Base-by-base conservation (phyloP, 1,139 yeast genomes). In the Taphrina betulina region DNA sequence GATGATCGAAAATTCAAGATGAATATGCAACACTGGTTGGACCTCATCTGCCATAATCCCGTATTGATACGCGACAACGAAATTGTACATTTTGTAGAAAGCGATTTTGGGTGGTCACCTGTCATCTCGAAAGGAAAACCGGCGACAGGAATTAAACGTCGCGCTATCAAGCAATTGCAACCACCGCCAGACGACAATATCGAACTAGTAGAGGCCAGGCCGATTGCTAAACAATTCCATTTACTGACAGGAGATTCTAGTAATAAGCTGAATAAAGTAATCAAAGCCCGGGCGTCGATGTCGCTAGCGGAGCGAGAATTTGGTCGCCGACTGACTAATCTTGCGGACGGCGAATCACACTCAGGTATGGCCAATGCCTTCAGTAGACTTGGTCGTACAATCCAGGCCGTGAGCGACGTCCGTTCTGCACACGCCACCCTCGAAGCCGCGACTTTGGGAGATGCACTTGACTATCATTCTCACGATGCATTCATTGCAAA, bases 101-200 rank as follows among this genome's bases (percentile, higher is more conserved):
- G 86, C 63, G 96, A 90, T 68, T 87, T 85, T 66, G 90, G 88
- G 5, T 75, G 63, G 60, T 65, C 74, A 10, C 78, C 78, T 3
- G 70, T 72, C 35, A 69, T 71, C 50, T 73, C 72, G 60, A 62
- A 69, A 29, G 66, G 67, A 75, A 85, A 72, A 75, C 96, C 73
- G 14, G 81, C 82, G 0, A 82, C 95, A 26, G 98, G 97, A 0
- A 69, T 92, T 38, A 80, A 83, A 60, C 78, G 98, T 52, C 86
- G 85, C 67, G 90, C 97, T 1, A 76, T 92, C 66, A 92, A 92
- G 68, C 98, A 92, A 68, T 77, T 90, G 57, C 84, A 87, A 26
- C 87, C 94, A 0, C 98, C 98, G 0, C 86, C 83, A 64, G 98
- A 94, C 69, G 94, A 88, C 46, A 83, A 81, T 51, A 76, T 78